Conservation (phyloP, 345 rosid species). For the Salix purpurea region DNA sequence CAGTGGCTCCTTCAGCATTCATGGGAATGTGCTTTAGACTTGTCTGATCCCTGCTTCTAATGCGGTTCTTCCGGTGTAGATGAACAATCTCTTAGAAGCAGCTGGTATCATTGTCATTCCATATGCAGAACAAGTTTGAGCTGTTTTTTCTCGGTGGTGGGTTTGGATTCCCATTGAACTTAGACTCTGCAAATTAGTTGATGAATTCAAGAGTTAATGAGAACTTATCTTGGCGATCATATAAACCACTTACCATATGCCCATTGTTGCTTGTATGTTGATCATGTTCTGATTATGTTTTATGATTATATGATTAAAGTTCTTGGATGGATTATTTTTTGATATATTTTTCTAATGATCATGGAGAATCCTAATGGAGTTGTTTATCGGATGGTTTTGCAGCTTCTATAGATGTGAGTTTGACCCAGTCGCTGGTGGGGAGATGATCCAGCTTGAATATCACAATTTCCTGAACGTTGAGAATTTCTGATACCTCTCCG, state of each 20-base stretch:
- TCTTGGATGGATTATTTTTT: not conserved
- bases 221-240: not conserved
- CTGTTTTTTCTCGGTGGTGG: not conserved
- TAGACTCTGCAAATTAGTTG: not conserved
- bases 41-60: not conserved
- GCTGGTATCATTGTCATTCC: not conserved
- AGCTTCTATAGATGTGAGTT: slow-evolving; percentile 47
- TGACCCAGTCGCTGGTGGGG: slow-evolving; percentile 40
- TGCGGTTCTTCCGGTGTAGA: not conserved
- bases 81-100: not conserved
- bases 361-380: not conserved
- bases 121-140: not conserved
- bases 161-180: not conserved
- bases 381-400: slow-evolving; percentile 11
- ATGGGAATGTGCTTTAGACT: not conserved
- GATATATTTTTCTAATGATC: not conserved
- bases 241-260: not conserved
- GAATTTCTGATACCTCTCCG: slow-evolving; percentile 12
- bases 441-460: slow-evolving; percentile 46
- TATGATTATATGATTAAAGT: not conserved
- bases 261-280: not conserved
- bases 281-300: not conserved
- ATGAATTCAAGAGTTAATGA: not conserved
- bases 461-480: slow-evolving; percentile 32
- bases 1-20: not conserved